Evolutionary conservation across 1,139 yeast species (phyloP).

Genomic region (Debaryomyces robertsiae): DNA sequence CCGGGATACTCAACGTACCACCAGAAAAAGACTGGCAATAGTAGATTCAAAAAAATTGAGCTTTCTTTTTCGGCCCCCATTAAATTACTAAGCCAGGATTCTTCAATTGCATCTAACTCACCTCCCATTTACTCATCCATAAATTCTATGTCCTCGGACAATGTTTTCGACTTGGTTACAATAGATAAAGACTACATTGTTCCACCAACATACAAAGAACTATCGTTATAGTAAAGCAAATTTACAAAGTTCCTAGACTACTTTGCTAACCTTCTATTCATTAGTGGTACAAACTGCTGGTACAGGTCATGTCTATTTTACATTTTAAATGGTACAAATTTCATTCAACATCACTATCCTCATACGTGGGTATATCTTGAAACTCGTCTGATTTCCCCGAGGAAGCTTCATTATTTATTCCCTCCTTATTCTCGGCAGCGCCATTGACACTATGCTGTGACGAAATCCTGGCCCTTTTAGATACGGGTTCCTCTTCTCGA

Average conservation of each 20-base stretch:
- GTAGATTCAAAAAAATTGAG: slow-evolving; percentile 17
- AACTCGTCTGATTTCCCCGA: slow-evolving; percentile 29
- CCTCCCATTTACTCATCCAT: slow-evolving; percentile 17
- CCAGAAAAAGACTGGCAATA: slow-evolving; percentile 10
- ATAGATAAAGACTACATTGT: slow-evolving; percentile 2
- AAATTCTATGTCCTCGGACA: background rate
- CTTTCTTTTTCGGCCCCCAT: slow-evolving; percentile 20
- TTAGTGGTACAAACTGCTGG: slow-evolving; percentile 8
- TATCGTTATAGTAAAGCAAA: background rate
- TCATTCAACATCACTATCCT: slow-evolving; percentile 43
- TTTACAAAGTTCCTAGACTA: background rate
- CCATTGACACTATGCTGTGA: slow-evolving; percentile 9
- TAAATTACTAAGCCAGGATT: slow-evolving; percentile 15
- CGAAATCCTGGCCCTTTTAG: slow-evolving; percentile 13
- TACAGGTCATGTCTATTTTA: slow-evolving; percentile 5
- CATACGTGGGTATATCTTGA: slow-evolving; percentile 45
- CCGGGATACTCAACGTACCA: slow-evolving; percentile 18
- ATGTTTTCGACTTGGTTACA: background rate
- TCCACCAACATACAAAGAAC: slow-evolving; percentile 7
- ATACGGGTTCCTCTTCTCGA: slow-evolving; percentile 14
- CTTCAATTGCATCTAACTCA: slow-evolving; percentile 15
- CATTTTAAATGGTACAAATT: slow-evolving; percentile 1
- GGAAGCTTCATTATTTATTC: slow-evolving; percentile 14
- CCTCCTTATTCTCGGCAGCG: slow-evolving; percentile 11
- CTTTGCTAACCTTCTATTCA: background rate